Percentiles rank a stretch among this genome's conserved stretches.
These are phyloP conservation scores for Taphrina confusa DNA, from an alignment of 1,139 yeast species.

Conservation along the genomic window DNA sequence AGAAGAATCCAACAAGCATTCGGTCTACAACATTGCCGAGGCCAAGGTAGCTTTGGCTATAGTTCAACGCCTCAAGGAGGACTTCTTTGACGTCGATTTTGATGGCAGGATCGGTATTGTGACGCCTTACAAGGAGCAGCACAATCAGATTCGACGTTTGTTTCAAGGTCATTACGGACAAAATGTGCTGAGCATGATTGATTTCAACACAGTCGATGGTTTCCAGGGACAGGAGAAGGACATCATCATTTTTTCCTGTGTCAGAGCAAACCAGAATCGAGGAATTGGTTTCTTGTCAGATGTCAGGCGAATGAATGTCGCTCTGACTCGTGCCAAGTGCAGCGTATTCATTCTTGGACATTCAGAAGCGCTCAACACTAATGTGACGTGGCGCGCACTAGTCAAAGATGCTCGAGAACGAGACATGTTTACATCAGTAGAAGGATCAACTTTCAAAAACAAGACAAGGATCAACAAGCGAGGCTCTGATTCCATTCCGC, in stretches of 20 bases:
- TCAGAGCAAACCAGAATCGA: constrained; percentile 59
- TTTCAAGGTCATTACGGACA: constrained; percentile 66
- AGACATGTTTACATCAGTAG: constrained; percentile 36
- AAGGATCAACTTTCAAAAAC: not conserved
- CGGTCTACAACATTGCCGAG: constrained; percentile 70
- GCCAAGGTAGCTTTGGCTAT: constrained; percentile 72
- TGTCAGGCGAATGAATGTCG: constrained; percentile 92
- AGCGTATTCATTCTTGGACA: constrained; percentile 93
- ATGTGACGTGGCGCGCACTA: constrained; percentile 66
- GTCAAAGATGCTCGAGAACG: constrained; percentile 57
- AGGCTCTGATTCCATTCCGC: not conserved
- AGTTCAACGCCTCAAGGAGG: constrained; percentile 57
- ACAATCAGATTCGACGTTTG: constrained; percentile 57
- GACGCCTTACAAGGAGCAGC: constrained; percentile 93
- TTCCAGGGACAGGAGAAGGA: constrained; percentile 98
- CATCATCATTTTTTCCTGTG: constrained; percentile 90
- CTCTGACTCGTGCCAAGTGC: constrained; percentile 86
- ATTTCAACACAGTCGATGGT: constrained; percentile 94
- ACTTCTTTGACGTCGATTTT: constrained; percentile 57
- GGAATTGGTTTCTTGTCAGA: constrained; percentile 89
- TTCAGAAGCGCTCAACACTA: constrained; percentile 55
- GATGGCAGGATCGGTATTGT: constrained; percentile 81
- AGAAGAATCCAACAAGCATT: constrained; percentile 61
- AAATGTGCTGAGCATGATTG: constrained; percentile 64
- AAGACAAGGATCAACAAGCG: not conserved